phyloP scores from a whole-genome alignment of 2,329 filamentous ascomycete species.

The Monascus ruber region DNA sequence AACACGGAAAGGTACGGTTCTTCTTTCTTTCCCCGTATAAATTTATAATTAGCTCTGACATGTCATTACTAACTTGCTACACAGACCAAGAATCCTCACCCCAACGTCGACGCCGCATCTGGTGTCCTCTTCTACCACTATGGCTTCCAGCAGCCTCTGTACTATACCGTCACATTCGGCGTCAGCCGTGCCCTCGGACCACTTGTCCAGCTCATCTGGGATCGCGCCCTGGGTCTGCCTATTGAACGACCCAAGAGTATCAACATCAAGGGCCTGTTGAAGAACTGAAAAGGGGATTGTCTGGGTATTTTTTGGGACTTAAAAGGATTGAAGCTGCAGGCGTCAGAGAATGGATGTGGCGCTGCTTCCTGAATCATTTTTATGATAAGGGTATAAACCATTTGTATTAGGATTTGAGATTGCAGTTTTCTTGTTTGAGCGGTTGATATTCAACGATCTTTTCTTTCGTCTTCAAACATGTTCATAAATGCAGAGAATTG shows the following conservation, averaged over 20 bases:
- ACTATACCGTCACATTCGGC: conserved; percentile 68
- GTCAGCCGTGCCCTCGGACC: conserved; percentile 66
- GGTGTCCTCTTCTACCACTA: conserved; percentile 97
- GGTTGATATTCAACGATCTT: too few relatives aligned
- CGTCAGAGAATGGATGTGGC: too few relatives aligned
- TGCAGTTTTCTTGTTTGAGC: too few relatives aligned
- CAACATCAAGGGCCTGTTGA: conserved; percentile 74
- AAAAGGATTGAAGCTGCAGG: too few relatives aligned
- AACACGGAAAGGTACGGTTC: conserved; percentile 68
- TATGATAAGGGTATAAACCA: too few relatives aligned
- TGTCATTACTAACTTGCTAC: conserved; percentile 1
- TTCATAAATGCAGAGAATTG: too few relatives aligned
- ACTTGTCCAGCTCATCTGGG: conserved; percentile 91
- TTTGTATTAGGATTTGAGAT: too few relatives aligned
- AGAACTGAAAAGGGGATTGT: conserved; percentile 26
- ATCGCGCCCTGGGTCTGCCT: conserved; percentile 80
- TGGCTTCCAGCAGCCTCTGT: conserved; percentile 91
- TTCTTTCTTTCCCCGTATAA: conserved; percentile 1
- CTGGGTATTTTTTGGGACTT: too few relatives aligned
- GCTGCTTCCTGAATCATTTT: too few relatives aligned
- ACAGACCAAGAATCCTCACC: conserved; percentile 88
- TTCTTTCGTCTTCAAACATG: too few relatives aligned
- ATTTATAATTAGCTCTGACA: not conserved
- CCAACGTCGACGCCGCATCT: conserved; percentile 88
- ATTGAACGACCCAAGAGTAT: conserved; percentile 99